A percentile compares a stretch with the other conserved stretches of the same genome.
These are phyloP conservation scores for Epichloe coenophiala DNA, from an alignment of 2,329 filamentous ascomycete genomes.

Conservation along the genomic window DNA sequence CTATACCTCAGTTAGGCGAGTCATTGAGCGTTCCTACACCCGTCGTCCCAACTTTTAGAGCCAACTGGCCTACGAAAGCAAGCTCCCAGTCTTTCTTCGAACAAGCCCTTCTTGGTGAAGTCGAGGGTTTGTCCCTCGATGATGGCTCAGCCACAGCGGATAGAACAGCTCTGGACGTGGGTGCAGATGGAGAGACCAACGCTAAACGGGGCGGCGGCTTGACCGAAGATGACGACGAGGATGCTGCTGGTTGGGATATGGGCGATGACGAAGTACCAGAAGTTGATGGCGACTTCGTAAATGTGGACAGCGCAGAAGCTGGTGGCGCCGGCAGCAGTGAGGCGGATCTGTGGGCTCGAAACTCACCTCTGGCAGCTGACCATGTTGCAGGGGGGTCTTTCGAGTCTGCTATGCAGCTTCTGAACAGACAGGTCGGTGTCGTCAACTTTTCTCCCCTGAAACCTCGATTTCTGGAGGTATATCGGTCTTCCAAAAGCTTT, in stretches of 20 bases:
- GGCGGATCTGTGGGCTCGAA: conserved; percentile 88
- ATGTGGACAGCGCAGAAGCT: conserved; percentile 70
- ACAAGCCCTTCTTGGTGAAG: conserved; percentile 81
- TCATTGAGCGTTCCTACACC: conserved; percentile 58
- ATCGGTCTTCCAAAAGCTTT: conserved; percentile 80
- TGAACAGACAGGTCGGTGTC: conserved; percentile 89
- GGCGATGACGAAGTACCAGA: conserved; percentile 83
- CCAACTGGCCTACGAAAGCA: conserved; percentile 90
- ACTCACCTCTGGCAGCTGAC: conserved; percentile 88
- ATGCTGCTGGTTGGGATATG: conserved; percentile 91
- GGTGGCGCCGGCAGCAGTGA: conserved; percentile 81
- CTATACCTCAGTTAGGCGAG: conserved; percentile 57
- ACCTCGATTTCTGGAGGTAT: conserved; percentile 83
- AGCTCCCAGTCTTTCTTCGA: conserved; percentile 92
- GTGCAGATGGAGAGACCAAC: conserved; percentile 43
- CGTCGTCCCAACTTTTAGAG: conserved; percentile 73
- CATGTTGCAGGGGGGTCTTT: conserved; percentile 92
- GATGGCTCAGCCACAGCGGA: conserved; percentile 54
- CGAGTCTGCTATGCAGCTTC: conserved; percentile 91
- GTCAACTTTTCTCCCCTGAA: conserved; percentile 89
- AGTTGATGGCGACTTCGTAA: conserved; percentile 84
- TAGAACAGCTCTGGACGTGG: conserved; percentile 56
- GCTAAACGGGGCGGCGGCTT: conserved; percentile 41
- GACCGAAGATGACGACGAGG: conserved; percentile 71
- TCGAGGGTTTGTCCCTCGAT: conserved; percentile 60